Conservation (phyloP, 2,329 filamentous ascomycete genomes). For the Amphichorda felina region DNA sequence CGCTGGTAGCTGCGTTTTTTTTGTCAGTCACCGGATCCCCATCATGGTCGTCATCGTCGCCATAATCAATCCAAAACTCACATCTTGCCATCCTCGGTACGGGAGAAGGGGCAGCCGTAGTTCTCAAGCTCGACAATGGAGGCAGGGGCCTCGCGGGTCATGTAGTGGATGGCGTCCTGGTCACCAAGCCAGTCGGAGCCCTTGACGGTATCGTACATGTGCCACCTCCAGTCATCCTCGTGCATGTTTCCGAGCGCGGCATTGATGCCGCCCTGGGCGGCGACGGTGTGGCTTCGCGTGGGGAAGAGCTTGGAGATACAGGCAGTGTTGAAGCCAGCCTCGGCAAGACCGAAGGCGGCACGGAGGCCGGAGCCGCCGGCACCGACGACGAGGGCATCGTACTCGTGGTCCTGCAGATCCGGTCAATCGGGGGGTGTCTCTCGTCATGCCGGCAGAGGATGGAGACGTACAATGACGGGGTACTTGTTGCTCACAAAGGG, state of each 20-base stretch:
- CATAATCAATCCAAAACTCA: conserved; percentile 25
- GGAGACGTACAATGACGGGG: conserved; percentile 68
- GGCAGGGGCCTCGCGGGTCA: conserved; percentile 87
- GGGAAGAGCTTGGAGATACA: conserved; percentile 84
- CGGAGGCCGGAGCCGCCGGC: conserved; percentile 73
- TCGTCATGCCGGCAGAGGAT: not conserved
- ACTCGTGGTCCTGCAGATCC: conserved; percentile 74
- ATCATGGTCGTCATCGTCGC: not conserved
- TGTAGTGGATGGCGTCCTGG: conserved; percentile 97
- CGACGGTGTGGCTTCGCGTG: conserved; percentile 75
- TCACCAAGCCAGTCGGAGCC: conserved; percentile 96
- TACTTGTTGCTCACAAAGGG: conserved; percentile 83
- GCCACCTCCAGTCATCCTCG: conserved; percentile 97
- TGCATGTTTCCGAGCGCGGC: conserved; percentile 91
- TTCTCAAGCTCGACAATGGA: conserved; percentile 93
- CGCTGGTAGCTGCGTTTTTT: conserved; percentile 69
- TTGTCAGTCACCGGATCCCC: conserved; percentile 8
- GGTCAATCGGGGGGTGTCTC: conserved; percentile 9
- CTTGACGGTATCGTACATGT: conserved; percentile 99
- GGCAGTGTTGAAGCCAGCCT: conserved; percentile 82
- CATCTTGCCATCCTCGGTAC: conserved; percentile 95
- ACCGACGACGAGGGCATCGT: conserved; percentile 91
- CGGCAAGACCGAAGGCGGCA: conserved; percentile 74
- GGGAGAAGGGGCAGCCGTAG: conserved; percentile 92
- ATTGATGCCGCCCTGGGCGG: conserved; percentile 76